These are phyloP conservation scores for Globisporangium carolinianum DNA, from an alignment of 352 stramenopile species.

Conservation along the genomic window DNA sequence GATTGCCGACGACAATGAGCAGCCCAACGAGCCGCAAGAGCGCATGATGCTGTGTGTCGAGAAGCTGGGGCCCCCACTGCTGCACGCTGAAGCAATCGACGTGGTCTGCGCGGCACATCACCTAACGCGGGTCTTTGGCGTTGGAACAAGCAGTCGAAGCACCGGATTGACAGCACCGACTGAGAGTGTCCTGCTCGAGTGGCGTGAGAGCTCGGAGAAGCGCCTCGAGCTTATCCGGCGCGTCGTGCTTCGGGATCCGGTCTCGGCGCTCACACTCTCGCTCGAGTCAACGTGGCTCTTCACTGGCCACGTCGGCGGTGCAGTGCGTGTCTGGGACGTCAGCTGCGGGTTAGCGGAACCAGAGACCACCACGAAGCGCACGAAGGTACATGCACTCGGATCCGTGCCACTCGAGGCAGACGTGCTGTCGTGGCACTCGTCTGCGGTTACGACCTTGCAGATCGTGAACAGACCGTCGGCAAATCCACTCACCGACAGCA, in stretches of 20 bases:
- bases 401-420: slow-evolving; percentile 11
- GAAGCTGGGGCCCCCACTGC: slow-evolving; percentile 24
- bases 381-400: neutral
- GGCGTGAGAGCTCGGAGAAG: slow-evolving; percentile 14
- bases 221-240: slow-evolving; percentile 15
- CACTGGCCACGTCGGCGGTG: slow-evolving; percentile 27
- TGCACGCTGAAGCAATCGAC: slow-evolving; percentile 28
- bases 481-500: neutral
- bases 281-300: slow-evolving; percentile 49
- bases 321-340: slow-evolving; percentile 52
- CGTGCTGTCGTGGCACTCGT: neutral
- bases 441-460: slow-evolving; percentile 1
- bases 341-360: neutral
- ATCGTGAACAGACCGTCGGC: too few species aligned
- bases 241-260: slow-evolving; percentile 22
- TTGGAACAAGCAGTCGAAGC: slow-evolving; percentile 8
- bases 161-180: neutral
- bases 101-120: slow-evolving; percentile 23
- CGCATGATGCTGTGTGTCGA: slow-evolving; percentile 48
- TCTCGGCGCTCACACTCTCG: slow-evolving; percentile 30
- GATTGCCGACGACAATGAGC: neutral
- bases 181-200: slow-evolving; percentile 28
- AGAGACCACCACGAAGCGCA: neutral
- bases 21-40: slow-evolving; percentile 5
- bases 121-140: slow-evolving; percentile 32